These are phyloP conservation scores for Termitomyces sp. DNA, from an alignment of 768 basidiomycete genomes.

Conservation along the genomic window DNA sequence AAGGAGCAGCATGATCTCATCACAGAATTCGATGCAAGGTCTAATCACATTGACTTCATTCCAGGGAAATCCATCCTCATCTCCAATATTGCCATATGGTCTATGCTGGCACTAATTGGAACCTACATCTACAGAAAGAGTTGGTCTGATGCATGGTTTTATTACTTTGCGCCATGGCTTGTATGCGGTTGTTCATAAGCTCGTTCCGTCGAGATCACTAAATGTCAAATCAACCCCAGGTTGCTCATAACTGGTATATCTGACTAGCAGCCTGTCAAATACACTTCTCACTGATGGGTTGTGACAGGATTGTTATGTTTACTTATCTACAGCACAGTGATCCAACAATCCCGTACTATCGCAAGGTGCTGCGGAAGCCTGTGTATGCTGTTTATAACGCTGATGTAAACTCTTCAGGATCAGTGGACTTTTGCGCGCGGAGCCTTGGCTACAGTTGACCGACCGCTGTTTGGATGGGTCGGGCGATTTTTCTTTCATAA, in stretches of 20 bases:
- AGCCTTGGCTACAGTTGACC: conserved; percentile 54
- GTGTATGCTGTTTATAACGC: neutral
- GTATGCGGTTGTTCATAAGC: conserved; percentile 19
- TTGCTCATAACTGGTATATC: conserved; percentile 38
- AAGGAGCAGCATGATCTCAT: conserved; percentile 5
- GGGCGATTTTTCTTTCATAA: conserved; percentile 54
- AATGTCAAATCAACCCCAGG: conserved; percentile 17
- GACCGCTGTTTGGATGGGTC: conserved; percentile 54
- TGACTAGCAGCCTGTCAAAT: neutral
- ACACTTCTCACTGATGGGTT: neutral
- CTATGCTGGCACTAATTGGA: conserved; percentile 30
- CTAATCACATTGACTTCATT: neutral
- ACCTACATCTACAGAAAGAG: conserved; percentile 24
- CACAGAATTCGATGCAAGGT: neutral
- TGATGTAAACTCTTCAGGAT: conserved; percentile 18
- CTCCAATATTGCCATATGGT: conserved; percentile 35
- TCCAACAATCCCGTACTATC: conserved; percentile 54
- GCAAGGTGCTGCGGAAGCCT: conserved; percentile 23
- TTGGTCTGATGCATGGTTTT: conserved; percentile 25
- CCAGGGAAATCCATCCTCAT: conserved; percentile 29
- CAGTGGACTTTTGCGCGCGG: conserved; percentile 60
- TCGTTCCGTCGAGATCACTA: neutral
- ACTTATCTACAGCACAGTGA: conserved; percentile 61
- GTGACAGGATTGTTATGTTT: conserved; percentile 50
- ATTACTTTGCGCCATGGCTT: conserved; percentile 47